phyloP scores from a whole-genome alignment of 345 rosid species.

The Cardamine occulta region DNA sequence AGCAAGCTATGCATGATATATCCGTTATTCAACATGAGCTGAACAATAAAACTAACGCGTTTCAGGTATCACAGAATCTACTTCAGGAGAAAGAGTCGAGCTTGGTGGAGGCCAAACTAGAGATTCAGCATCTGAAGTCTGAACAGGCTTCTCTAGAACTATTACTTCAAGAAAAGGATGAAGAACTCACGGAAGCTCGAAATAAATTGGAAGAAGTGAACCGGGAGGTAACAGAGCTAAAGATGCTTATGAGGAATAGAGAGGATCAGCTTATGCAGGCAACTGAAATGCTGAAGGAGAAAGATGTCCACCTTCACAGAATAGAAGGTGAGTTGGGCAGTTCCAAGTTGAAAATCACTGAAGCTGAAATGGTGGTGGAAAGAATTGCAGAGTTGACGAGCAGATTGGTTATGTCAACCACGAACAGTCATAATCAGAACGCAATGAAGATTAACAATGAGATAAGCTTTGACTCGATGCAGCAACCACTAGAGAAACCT shows the following conservation, averaged over 20 bases:
- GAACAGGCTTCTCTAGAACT: conserved; percentile 72
- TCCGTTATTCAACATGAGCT: conserved; percentile 58
- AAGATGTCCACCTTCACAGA: conserved; percentile 61
- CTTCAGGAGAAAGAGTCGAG: conserved; percentile 67
- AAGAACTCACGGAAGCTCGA: conserved; percentile 57
- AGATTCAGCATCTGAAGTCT: conserved; percentile 76
- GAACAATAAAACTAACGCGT: conserved; percentile 53
- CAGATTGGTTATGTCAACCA: conserved; percentile 53
- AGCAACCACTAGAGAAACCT: conserved; percentile 44
- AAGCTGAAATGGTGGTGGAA: conserved; percentile 72
- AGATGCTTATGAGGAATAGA: conserved; percentile 57
- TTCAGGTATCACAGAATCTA: conserved; percentile 56
- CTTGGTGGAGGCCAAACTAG: conserved; percentile 81
- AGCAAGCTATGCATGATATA: conserved; percentile 59
- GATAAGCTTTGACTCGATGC: conserved; percentile 38
- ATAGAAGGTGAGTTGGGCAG: conserved; percentile 62
- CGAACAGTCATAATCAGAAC: conserved; percentile 44
- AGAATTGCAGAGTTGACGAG: conserved; percentile 66
- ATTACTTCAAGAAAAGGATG: conserved; percentile 65
- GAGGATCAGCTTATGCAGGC: conserved; percentile 69
- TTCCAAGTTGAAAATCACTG: conserved; percentile 56
- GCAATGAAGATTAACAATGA: conserved; percentile 32
- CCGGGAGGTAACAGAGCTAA: conserved; percentile 61
- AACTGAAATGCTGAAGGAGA: conserved; percentile 61
- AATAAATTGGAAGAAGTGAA: conserved; percentile 63